Conservation (phyloP, 306 rosid genomes). For the Hippophae tibetana region DNA sequence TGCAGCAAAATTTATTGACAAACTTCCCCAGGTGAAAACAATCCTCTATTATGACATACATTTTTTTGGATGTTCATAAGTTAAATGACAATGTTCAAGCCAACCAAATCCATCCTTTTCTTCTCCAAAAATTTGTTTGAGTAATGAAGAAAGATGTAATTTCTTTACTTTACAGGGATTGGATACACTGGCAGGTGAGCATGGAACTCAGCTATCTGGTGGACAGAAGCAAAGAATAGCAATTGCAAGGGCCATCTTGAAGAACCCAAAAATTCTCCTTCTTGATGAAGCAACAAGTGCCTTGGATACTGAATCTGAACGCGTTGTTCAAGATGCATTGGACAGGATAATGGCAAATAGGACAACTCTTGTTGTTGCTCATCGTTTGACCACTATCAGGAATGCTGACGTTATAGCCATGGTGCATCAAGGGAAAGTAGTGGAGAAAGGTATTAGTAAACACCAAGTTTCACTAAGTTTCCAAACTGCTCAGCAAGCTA, state of each 20-base stretch:
- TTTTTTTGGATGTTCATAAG: neutral
- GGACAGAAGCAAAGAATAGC: constrained; percentile 98
- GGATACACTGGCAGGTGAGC: constrained; percentile 76
- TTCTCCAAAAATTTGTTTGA: no score
- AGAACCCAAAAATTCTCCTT: constrained; percentile 78
- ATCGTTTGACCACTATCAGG: constrained; percentile 80
- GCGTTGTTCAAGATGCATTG: constrained; percentile 80
- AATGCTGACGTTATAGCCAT: constrained; percentile 77
- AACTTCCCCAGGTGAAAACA: constrained; percentile 44
- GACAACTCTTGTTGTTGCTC: constrained; percentile 84
- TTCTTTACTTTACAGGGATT: constrained; percentile 45
- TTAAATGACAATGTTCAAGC: neutral
- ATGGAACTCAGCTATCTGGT: constrained; percentile 87
- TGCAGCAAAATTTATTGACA: constrained; percentile 78
- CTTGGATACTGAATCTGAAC: constrained; percentile 83
- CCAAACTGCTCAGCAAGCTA: neutral
- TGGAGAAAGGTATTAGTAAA: constrained; percentile 45
- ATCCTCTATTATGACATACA: neutral
- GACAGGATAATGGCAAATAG: constrained; percentile 50
- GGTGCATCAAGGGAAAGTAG: constrained; percentile 71
- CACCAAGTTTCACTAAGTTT: neutral
- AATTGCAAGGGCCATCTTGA: constrained; percentile 83
- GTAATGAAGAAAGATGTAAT: neutral
- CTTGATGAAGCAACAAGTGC: constrained; percentile 97
- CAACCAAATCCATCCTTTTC: no score